Conservation (phyloP, 768 basidiomycete genomes). For the Lentinus brumalis region DNA sequence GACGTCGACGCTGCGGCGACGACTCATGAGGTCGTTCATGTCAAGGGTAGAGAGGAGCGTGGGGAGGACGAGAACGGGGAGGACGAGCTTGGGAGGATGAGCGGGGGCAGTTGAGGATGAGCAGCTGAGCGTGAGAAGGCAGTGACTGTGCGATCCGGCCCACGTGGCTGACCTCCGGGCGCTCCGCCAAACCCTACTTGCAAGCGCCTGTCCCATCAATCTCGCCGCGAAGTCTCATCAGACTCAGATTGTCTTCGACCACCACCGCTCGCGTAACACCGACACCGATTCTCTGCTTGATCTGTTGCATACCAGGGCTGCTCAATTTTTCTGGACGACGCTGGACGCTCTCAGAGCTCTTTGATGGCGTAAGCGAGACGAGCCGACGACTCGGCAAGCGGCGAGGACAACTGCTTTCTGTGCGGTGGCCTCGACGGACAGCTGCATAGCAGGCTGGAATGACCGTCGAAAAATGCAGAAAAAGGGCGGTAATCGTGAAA, state of each 20-base stretch:
- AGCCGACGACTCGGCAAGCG: too few relatives aligned
- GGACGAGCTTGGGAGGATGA: not conserved
- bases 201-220: slow-evolving; percentile 5
- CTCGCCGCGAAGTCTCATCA: not conserved
- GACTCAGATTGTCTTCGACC: not conserved
- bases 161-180: slow-evolving; percentile 13
- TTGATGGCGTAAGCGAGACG: too few relatives aligned
- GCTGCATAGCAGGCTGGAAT: too few relatives aligned
- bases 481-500: too few relatives aligned
- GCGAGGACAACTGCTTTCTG: too few relatives aligned
- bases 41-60: not conserved
- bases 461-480: too few relatives aligned
- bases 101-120: slow-evolving; percentile 15
- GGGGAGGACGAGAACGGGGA: not conserved
- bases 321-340: too few relatives aligned
- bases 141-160: slow-evolving; percentile 21
- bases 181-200: slow-evolving; percentile 11
- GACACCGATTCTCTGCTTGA: not conserved
- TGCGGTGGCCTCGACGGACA: too few relatives aligned
- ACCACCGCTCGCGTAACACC: not conserved
- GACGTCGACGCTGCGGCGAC: slow-evolving; percentile 83
- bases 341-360: too few relatives aligned
- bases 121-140: slow-evolving; percentile 16
- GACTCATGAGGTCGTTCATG: slow-evolving; percentile 20
- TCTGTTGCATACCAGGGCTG: not conserved